phyloP scores from a whole-genome alignment of 2,329 filamentous ascomycete species.

The Orbilia javanica region DNA sequence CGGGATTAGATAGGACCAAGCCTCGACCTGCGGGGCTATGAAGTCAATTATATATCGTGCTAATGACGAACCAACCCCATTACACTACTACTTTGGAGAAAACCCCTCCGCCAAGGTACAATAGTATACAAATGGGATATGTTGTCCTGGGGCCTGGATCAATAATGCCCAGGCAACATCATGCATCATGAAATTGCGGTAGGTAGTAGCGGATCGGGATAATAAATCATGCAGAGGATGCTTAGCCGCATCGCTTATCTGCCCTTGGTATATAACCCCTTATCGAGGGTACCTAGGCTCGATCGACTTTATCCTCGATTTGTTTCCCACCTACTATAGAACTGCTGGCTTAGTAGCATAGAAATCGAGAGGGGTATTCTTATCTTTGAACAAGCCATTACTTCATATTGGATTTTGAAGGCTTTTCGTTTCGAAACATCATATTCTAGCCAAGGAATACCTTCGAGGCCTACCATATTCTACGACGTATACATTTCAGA shows the following conservation, averaged over 20 bases:
- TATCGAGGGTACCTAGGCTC: neutral
- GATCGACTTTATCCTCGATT: neutral
- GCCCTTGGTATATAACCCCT: conserved; percentile 2
- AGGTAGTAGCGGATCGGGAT: conserved; percentile 2
- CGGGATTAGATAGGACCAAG: neutral
- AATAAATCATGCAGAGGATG: conserved; percentile 10
- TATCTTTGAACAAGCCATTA: neutral
- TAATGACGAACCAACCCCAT: neutral
- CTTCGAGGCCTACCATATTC: neutral
- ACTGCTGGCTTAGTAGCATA: neutral
- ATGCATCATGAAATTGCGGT: conserved; percentile 7
- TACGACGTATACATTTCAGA: neutral
- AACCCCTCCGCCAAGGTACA: neutral
- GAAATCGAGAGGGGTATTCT: neutral
- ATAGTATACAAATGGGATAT: neutral
- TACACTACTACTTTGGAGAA: neutral
- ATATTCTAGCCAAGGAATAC: neutral
- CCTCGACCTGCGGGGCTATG: neutral
- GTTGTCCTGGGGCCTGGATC: conserved; percentile 3
- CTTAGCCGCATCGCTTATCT: conserved; percentile 16
- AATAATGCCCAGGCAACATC: neutral
- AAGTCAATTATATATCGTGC: neutral
- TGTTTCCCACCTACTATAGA: neutral
- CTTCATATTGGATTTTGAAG: neutral
- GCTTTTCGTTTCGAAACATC: neutral